Evolutionary conservation across 441 rosid species (phyloP).

Genomic region (Arabidopsis lyrata): DNA sequence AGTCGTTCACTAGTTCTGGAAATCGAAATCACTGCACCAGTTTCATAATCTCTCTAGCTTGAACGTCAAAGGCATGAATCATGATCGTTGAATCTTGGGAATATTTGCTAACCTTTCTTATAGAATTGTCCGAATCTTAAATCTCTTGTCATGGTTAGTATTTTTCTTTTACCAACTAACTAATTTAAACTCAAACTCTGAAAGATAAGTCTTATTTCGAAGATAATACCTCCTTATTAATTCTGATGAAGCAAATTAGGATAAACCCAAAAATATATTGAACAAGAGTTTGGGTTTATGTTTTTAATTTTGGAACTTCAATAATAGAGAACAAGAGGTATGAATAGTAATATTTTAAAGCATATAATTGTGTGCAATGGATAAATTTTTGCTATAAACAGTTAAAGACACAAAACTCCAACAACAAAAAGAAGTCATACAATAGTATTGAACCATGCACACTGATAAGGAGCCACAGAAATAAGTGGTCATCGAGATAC

Average conservation of each 20-base stretch:
- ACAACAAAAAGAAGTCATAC: slow-evolving; percentile 26
- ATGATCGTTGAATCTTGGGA: not conserved
- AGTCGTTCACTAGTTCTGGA: not conserved
- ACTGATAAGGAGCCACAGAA: slow-evolving; percentile 9
- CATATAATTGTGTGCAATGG: slow-evolving; percentile 18
- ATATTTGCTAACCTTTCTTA: slow-evolving; percentile 13
- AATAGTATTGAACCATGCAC: not conserved
- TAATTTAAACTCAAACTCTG: not conserved
- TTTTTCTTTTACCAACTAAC: not conserved
- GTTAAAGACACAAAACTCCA: slow-evolving; percentile 1
- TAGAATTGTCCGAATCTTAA: slow-evolving; percentile 20
- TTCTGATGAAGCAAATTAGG: too few species aligned
- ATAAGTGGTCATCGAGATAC: not conserved
- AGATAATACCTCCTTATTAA: too few species aligned
- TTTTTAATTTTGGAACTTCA: slow-evolving; percentile 1
- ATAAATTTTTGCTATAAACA: slow-evolving; percentile 34
- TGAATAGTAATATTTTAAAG: not conserved
- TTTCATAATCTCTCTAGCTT: slow-evolving; percentile 21
- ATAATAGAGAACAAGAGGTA: slow-evolving; percentile 16
- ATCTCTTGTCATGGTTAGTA: slow-evolving; percentile 7
- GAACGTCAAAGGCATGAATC: slow-evolving; percentile 15
- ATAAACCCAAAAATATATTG: too few species aligned
- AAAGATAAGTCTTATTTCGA: too few species aligned
- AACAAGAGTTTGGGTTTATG: not conserved
- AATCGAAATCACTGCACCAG: not conserved